These are phyloP conservation scores for Globisporangium spiculum DNA, from an alignment of 352 stramenopile species.

Conservation along the genomic window DNA sequence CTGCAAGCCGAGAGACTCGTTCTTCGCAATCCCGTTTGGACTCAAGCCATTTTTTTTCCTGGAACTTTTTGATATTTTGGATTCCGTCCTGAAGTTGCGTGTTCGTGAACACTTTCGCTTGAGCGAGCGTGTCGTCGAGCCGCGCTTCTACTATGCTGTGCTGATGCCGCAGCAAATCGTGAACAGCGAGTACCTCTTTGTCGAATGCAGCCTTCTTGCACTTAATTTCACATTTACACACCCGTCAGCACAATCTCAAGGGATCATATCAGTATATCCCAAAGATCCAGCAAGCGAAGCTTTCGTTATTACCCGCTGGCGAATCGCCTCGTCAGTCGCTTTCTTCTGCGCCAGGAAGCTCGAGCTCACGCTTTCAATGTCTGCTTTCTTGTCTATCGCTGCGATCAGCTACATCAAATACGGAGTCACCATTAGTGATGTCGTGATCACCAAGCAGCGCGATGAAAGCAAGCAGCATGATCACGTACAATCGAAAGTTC, in stretches of 20 bases:
- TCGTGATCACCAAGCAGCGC: neutral
- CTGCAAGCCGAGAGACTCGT: neutral
- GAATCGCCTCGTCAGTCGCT: slow-evolving; percentile 38
- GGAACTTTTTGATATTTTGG: neutral
- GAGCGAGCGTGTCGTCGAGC: neutral
- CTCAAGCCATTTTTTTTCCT: neutral
- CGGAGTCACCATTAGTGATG: neutral
- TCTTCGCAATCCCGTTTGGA: neutral
- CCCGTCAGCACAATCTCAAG: neutral
- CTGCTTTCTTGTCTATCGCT: slow-evolving; percentile 47
- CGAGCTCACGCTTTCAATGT: slow-evolving; percentile 27
- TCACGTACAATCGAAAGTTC: slow-evolving; percentile 43
- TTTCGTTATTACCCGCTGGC: slow-evolving; percentile 28
- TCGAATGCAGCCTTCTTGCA: slow-evolving; percentile 54
- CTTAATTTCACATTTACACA: neutral
- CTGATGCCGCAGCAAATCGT: slow-evolving; percentile 33
- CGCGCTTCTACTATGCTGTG: slow-evolving; percentile 6
- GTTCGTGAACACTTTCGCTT: neutral
- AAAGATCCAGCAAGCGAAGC: too few species aligned
- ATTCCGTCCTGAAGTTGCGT: slow-evolving; percentile 1
- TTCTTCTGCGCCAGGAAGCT: slow-evolving; percentile 24
- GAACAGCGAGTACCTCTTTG: slow-evolving; percentile 38
- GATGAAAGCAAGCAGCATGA: neutral
- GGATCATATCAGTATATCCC: too few species aligned
- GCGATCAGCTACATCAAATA: slow-evolving; percentile 23